Percentiles rank a stretch among this genome's conserved stretches.
Conservation (phyloP, 257 asterid species). For the Hygrophila difformis region DNA sequence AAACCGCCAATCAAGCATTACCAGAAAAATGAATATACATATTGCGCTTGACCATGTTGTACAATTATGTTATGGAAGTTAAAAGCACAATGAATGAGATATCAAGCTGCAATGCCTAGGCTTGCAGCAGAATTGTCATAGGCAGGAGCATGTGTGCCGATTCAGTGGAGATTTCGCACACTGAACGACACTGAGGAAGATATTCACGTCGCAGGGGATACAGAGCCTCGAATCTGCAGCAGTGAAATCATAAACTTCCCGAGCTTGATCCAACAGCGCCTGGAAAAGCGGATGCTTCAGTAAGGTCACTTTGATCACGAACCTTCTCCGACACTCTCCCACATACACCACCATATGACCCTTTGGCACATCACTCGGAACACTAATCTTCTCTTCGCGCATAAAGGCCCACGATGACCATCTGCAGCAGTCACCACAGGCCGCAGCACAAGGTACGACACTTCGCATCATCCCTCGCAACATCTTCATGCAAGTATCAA, state of each 20-base stretch:
- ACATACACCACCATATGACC: slow-evolving; percentile 85
- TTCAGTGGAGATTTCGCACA: slow-evolving; percentile 57
- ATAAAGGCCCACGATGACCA: slow-evolving; percentile 37
- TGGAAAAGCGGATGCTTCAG: slow-evolving; percentile 73
- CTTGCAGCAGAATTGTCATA: slow-evolving; percentile 22
- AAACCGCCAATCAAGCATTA: too few relatives aligned
- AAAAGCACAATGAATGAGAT: too few relatives aligned
- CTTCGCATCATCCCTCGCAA: slow-evolving; percentile 32
- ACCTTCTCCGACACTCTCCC: slow-evolving; percentile 61
- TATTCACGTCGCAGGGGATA: slow-evolving; percentile 74
- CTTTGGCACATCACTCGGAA: slow-evolving; percentile 79
- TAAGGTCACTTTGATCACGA: slow-evolving; percentile 58
- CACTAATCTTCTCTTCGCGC: slow-evolving; percentile 37
- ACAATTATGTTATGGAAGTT: too few relatives aligned
- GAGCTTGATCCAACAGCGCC: slow-evolving; percentile 80
- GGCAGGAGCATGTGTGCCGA: slow-evolving; percentile 31
- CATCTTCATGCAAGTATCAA: slow-evolving; percentile 40
- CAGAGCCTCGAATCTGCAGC: slow-evolving; percentile 52
- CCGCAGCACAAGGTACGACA: slow-evolving; percentile 28
- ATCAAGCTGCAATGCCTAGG: too few relatives aligned
- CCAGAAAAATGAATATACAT: too few relatives aligned
- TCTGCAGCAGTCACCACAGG: slow-evolving; percentile 36
- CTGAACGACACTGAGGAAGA: slow-evolving; percentile 60
- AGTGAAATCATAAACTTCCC: slow-evolving; percentile 54
- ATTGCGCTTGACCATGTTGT: too few relatives aligned